Percentiles rank a stretch among this genome's conserved stretches.
These are phyloP conservation scores for Phalaenopsis equestris DNA, from an alignment of 106 monocot species.

Conservation along the genomic window DNA sequence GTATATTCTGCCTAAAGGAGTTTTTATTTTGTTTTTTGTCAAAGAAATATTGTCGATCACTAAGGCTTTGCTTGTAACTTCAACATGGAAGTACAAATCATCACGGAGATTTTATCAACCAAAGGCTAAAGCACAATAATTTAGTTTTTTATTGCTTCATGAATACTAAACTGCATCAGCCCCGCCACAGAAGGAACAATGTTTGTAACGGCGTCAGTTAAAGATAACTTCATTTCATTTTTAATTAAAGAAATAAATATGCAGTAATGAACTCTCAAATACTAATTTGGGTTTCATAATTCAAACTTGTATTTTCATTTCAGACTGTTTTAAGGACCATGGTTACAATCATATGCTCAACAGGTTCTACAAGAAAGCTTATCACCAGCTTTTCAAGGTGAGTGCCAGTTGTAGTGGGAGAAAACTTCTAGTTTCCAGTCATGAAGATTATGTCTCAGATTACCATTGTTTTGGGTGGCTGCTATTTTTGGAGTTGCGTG, in stretches of 20 bases:
- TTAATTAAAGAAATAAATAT: background rate
- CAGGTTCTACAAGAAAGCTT: conserved; percentile 81
- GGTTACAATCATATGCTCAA: conserved; percentile 2
- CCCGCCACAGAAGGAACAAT: background rate
- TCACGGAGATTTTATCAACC: no score
- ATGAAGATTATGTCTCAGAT: conserved; percentile 35
- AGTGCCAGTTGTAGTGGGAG: conserved; percentile 10
- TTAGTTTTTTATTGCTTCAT: no score
- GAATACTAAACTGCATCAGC: no score
- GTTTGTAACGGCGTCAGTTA: background rate
- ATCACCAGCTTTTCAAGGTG: conserved; percentile 51
- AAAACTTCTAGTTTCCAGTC: conserved; percentile 13
- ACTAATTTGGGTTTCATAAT: background rate
- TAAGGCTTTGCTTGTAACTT: no score
- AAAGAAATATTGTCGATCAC: no score
- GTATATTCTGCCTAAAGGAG: background rate
- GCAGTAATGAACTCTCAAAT: background rate
- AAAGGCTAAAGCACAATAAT: no score
- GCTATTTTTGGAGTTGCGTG: conserved; percentile 79
- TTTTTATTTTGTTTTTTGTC: no score
- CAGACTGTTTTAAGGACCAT: conserved; percentile 4
- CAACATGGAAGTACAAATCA: no score
- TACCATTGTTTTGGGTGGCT: conserved; percentile 92
- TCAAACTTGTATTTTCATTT: conserved; percentile 2
- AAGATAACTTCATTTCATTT: background rate